Evolutionary conservation across 495 filamentous ascomycete species (phyloP), one percentile per base, ranked within the genome.

Genomic region (Gamarada debralockiae): DNA sequence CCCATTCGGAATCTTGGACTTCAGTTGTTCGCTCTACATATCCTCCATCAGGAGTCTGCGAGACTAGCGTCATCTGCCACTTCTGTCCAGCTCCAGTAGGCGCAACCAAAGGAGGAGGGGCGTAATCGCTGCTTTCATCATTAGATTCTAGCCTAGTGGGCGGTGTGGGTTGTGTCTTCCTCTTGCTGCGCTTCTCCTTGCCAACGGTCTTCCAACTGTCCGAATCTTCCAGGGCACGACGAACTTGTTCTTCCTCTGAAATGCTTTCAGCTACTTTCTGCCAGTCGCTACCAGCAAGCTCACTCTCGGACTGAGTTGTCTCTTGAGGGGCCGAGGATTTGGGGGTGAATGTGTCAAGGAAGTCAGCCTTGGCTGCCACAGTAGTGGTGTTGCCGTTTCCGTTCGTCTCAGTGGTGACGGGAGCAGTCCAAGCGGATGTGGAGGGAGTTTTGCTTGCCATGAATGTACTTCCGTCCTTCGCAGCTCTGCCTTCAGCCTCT

Each of bases 241-340:
- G 78, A 69, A 93, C 70, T 71, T 95, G 90, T 68, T 93, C 89
- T 63, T 96, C 90, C 68, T 95, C 90, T 0, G 88, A 88, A 37
- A 73, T 49, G 76, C 75, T 39, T 73, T 67, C 38, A 73, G 70
- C 82, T 78, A 87, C 55, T 57, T 66, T 27, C 42, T 49, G 33
- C 57, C 22, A 39, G 18, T 53, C 18, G 21, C 43, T 59, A 21
- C 46, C 55, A 33, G 13, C 23, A 21, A 24, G 41, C 27, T 58
- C 37, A 24, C 55, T 54, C 13, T 49, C 31, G 3, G 55, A 56
- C 10, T 34, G 53, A 13, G 34, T 48, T 45, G 34, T 4, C 21
- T 55, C 59, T 3, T 33, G n/a, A 27, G 15, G 10, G 44, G 51
- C 55, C 47, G 27, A 33, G 18, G 61, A 68, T 14, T 74, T 67